Conservation (phyloP, 106 monocot species). For the Dendrobium officinale region DNA sequence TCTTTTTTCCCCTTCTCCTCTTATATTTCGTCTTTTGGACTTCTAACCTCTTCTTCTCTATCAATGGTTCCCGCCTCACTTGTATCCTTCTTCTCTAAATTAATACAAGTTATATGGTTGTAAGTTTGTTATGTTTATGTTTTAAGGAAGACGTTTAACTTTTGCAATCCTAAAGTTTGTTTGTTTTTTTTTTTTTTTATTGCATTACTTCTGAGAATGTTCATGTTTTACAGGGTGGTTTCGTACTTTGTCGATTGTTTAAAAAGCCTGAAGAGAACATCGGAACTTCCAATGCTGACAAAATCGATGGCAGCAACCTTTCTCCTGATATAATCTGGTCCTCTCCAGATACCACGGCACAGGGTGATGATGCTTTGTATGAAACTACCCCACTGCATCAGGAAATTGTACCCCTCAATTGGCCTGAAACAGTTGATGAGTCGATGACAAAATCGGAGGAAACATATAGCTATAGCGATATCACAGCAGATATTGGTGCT, state of each 20-base stretch:
- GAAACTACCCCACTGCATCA: slow-evolving; percentile 12
- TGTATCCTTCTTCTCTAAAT: too few relatives aligned
- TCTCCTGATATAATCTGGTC: slow-evolving; percentile 24
- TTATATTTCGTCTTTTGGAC: too few relatives aligned
- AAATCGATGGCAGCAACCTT: slow-evolving; percentile 15
- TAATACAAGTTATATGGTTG: too few relatives aligned
- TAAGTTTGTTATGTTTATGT: too few relatives aligned
- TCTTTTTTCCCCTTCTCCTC: too few relatives aligned
- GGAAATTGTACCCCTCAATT: slow-evolving; percentile 6
- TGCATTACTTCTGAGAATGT: not conserved
- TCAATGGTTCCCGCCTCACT: too few relatives aligned
- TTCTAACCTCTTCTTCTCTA: too few relatives aligned
- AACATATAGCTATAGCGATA: slow-evolving; percentile 23
- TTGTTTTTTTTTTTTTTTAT: too few relatives aligned
- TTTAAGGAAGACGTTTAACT: too few relatives aligned
- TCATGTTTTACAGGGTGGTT: slow-evolving; percentile 26
- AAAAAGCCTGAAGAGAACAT: slow-evolving; percentile 40
- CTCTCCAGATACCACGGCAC: slow-evolving; percentile 13
- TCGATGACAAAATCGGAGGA: slow-evolving; percentile 17
- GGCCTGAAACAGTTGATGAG: not conserved
- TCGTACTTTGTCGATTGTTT: slow-evolving; percentile 66
- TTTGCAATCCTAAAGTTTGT: too few relatives aligned
- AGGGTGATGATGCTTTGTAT: slow-evolving; percentile 17
- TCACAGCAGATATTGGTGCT: slow-evolving; percentile 11
- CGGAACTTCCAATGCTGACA: slow-evolving; percentile 13